These are phyloP conservation scores for Cinnamomum chago DNA, from an alignment of 164 flowering plant species.

Conservation along the genomic window DNA sequence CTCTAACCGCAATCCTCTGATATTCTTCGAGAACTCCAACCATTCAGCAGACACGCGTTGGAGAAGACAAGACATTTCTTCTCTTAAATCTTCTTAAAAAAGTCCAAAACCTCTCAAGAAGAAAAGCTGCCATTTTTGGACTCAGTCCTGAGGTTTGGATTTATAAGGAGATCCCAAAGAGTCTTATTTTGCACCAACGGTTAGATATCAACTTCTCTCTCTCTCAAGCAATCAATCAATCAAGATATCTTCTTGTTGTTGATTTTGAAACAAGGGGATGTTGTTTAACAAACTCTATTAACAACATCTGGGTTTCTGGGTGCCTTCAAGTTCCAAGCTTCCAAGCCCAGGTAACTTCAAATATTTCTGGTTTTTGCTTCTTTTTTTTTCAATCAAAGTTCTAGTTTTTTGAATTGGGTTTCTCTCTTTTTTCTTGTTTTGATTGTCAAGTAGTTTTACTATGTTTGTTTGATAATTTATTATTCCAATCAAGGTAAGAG, in stretches of 20 bases:
- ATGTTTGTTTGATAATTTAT: not conserved
- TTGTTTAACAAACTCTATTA: constrained; percentile 4
- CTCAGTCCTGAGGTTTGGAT: constrained; percentile 4
- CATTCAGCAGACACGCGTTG: not conserved
- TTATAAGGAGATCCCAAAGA: not conserved
- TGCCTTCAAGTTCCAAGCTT: not conserved
- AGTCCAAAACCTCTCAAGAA: not conserved
- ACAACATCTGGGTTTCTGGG: not conserved
- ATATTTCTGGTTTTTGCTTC: not conserved
- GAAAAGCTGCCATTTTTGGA: constrained; percentile 4
- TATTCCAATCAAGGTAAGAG: not conserved
- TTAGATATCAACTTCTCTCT: not conserved
- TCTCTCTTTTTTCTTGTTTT: not conserved
- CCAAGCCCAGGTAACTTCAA: constrained; percentile 8
- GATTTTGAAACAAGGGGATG: not conserved
- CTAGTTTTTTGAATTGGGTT: not conserved
- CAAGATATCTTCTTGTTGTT: not conserved
- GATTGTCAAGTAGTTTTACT: not conserved
- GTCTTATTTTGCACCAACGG: not conserved
- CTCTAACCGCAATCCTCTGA: not conserved
- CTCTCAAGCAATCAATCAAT: not conserved
- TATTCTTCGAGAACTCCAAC: not conserved
- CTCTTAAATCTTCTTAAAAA: not conserved
- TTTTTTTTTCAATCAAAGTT: not conserved
- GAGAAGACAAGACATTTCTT: not conserved